phyloP scores from a whole-genome alignment of 148 eudicot genomes.

The Persicaria maculosa region DNA sequence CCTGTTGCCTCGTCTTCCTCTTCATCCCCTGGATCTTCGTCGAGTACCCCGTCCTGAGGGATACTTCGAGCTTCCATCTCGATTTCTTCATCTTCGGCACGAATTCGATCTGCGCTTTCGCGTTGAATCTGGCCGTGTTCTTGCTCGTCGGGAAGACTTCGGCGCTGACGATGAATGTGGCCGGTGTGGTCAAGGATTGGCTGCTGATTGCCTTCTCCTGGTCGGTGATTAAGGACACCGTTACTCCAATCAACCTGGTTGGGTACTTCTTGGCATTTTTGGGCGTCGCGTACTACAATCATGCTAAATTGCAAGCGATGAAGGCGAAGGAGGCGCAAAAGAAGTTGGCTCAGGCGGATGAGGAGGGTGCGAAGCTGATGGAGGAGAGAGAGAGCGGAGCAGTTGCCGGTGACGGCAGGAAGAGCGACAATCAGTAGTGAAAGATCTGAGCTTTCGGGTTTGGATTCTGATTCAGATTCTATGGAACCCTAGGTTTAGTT shows the following conservation, averaged over 20 bases:
- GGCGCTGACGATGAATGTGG: constrained; percentile 74
- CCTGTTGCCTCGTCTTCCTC: constrained; percentile 54
- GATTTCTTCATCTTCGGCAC: constrained; percentile 54
- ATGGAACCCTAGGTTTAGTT: background rate
- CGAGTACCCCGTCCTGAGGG: constrained; percentile 44
- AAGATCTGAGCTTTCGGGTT: background rate
- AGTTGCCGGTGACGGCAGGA: constrained; percentile 19
- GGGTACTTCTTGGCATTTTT: constrained; percentile 56
- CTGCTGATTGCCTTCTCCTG: constrained; percentile 64
- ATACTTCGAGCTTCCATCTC: constrained; percentile 42
- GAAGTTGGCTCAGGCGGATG: constrained; percentile 37
- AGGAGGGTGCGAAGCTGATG: constrained; percentile 41
- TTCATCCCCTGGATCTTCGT: constrained; percentile 61
- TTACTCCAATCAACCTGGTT: constrained; percentile 45
- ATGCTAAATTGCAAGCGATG: constrained; percentile 49
- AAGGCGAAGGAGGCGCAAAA: constrained; percentile 60
- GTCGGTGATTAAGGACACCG: constrained; percentile 68
- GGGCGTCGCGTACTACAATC: constrained; percentile 60
- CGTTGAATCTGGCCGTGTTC: constrained; percentile 63
- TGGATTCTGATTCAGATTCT: background rate
- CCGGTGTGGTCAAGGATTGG: constrained; percentile 79
- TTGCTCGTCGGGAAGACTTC: constrained; percentile 63
- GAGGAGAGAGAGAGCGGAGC: constrained; percentile 43
- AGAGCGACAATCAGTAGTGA: constrained; percentile 34
- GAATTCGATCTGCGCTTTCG: constrained; percentile 61